Evolutionary conservation across 2,329 filamentous ascomycete species (phyloP), one percentile per base, ranked within the genome.

Genomic region (Aspergillus fischeri): DNA sequence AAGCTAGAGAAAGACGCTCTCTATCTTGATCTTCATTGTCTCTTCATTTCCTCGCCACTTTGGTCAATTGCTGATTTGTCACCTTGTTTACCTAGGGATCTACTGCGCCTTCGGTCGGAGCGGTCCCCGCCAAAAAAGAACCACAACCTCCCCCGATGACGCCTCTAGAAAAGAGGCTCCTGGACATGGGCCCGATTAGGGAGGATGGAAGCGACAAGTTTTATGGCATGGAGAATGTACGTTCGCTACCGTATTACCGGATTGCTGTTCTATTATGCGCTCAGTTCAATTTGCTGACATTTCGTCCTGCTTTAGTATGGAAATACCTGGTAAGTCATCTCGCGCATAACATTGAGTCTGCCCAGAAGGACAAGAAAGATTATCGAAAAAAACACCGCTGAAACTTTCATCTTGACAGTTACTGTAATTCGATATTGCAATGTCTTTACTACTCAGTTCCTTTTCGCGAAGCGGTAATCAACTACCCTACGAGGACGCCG

Each of bases 361-460:
- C 32, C 24, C n/a, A 24, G 44, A 25, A 14, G 20, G 11, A 28
- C 9, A 55, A 4, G 27, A 21, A 51, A 14, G 55, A 35, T 24
- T 4, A 49, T 24, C 17, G 24, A 48, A 4, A 42, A 20, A n/a
- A 25, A 44, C 27, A 27, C 29, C 17, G 20, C 61, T 65, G 49
- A 60, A 47, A 9, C 11, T 41, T 44, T 25, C 9, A 53, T 21
- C 29, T 21, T 27, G 11, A 44, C 75, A 97, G 93, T 74, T 99
- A 99, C 77, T 96, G 91, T 79, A 99, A 99, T 77, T 99, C 94
- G 14, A 96, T 99, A 69, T 85, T 99, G 57, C 94, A 99, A 79
- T 95, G 92, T 67, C 86, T 99, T 57, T 99, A 96, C 78, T 96
- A 96, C 78, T 97, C 93, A 21, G 88, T 91, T 48, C 86, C 91